Base-by-base conservation (phyloP, 345 rosid genomes). In the Populus pruinosa region DNA sequence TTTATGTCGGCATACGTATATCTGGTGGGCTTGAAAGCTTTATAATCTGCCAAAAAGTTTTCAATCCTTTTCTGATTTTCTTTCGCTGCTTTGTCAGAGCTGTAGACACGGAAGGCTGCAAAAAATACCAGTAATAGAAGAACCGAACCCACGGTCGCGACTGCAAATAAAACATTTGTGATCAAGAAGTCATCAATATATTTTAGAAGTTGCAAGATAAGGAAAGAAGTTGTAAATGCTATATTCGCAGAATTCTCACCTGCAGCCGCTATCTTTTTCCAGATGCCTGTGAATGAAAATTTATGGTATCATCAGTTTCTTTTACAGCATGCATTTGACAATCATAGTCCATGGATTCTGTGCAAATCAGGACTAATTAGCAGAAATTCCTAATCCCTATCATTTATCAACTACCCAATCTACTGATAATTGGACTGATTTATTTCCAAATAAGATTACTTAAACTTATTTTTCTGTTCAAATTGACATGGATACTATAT, bases 1-100 rank as follows among this genome's bases (percentile, higher is more conserved):
- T 75, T 76, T 2, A 80, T 29, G 43, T 80, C 83, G 39, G 67
- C 33, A 66, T 76, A 76, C 1, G 43, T 25, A 23, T 75, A 76
- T 33, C 83, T 71, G 14, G 83, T 44, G 23, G 83, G 83, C 38
- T 80, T 71, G 23, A 80, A 50, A 65, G 84, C 75, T 64, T 59
- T 77, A 75, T 81, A 81, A 17, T 73, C 84, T 6, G 77, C 84
- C 69, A 81, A 59, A 63, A 81, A 81, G 43, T 23, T 70, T 23
- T 74, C 73, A 18, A 82, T 55, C 18, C 65, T 73, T 27, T 27
- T 63, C 47, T 50, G 64, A 5, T 73, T 50, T 74, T 73, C 67
- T 55, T 69, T 73, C 41, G 77, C 84, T 4, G 50, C 10, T 66
- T 47, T 72, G 18, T 81, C 63, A 11, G 13, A 33, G 8, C 9